Base-by-base conservation (phyloP, 768 basidiomycete species). In the Boletus sp. region DNA sequence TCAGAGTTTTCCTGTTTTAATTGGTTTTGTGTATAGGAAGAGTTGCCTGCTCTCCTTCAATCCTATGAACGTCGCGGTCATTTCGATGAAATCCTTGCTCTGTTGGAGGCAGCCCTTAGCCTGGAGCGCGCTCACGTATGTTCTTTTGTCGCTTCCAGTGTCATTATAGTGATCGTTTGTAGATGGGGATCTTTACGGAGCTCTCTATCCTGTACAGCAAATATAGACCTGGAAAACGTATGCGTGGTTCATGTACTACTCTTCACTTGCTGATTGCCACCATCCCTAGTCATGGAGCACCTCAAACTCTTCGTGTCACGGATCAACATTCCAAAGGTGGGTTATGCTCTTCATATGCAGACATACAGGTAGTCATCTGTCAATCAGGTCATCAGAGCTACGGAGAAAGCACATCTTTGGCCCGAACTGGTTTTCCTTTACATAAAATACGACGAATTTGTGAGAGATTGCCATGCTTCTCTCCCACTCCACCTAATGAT, bases 131-230 rank as follows among this genome's bases (percentile, higher is more conserved):
- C 97, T 32, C 97, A 99, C 65, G 83, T 85, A 72, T 49, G 80
- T 68, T 25, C 48, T 37, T 48, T 56, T 25, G 37, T 56, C 29
- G 11, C 8, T 29, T 21, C 13, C 11, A 13, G 42, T 43, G 7
- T 14, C 47, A 48, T 35, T 40, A 41, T 62, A 42, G 55, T 67
- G 25, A 74, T 38, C 3, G 8, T 42, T 58, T 46, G 54, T 44
- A 83, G 80, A 95, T 96, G 93, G 96, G 96, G 60, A 95, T 98
- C 70, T 98, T 98, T 77, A 97, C 96, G 6, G 96, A 98, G 68
- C 79, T 98, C 38, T 82, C 92, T 2, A 88, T 91, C 54, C 73
- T 98, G 41, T 87, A 97, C 67, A 93, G 93, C 82, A 98, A 97
- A 75, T 98, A 97, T 73, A 83, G 84, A 69, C 95, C 95, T 1